Evolutionary conservation across 305 asterid species (phyloP), one percentile per base, ranked within the genome.

Genomic region (Caryopteris hybrid): DNA sequence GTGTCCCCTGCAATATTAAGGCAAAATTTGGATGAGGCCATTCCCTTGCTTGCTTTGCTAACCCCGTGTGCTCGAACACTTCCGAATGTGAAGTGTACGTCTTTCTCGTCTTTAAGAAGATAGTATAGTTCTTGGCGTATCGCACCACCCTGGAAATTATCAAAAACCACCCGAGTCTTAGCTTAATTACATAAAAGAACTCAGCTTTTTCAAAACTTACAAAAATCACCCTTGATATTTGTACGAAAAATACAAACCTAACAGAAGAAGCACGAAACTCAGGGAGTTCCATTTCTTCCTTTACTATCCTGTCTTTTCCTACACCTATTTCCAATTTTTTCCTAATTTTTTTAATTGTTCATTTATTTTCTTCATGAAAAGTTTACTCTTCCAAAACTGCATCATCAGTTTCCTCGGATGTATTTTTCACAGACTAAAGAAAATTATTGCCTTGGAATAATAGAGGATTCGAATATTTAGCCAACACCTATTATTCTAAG

Each of bases 1-100:
- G 96, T 93, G 79, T 93, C 99, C 43, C 97, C 98, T 0, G 99
- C 99, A 22, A 88, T 86, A 53, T 86, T 88, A 13, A 92, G 81
- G 77, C 97, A 92, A 75, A 85, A 92, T 73, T 90, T 90, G 1
- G 99, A 90, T 4, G 84, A 76, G 33, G 89, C 78, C 99, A 93
- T 93, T 64, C 99, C 99, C 34, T 33, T 77, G 25, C 83, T 77
- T 17, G 88, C 92, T 14, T 75, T 76, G 13, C 42, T 72, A 48
- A 87, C 69, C 8, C 99, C 96, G 27, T 73, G 83, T 8, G 83
- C 64, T 65, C 67, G 79, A 38, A 77, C 75, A 20, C 87, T 85
- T 55, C 99, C 99, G 29, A 81, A 87, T 39, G 85, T 33, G 66
- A 91, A 87, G 73, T 88, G 89, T 0, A 91, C 92, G 17, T 83